A percentile compares a stretch with the other conserved stretches of the same genome.
These are phyloP conservation scores for Talaromyces nanjingensis DNA, from an alignment of 495 filamentous ascomycete species.

Conservation along the genomic window DNA sequence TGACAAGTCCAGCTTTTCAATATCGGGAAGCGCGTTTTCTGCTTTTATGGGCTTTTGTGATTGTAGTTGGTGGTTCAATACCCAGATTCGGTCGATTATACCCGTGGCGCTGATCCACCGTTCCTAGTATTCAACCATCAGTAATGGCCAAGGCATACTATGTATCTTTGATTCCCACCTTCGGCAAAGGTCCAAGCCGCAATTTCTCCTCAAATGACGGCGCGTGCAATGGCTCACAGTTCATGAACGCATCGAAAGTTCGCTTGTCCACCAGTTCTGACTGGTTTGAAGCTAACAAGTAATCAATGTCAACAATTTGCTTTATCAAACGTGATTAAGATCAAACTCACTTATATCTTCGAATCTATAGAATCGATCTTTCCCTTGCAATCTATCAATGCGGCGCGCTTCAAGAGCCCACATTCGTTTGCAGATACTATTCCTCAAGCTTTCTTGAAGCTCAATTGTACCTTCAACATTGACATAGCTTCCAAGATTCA, in stretches of 20 bases:
- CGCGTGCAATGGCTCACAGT: conserved; percentile 32
- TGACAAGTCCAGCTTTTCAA: conserved; percentile 20
- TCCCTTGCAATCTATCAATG: conserved; percentile 34
- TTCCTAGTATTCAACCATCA: conserved; percentile 19
- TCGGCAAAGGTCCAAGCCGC: conserved; percentile 33
- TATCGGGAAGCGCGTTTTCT: conserved; percentile 21
- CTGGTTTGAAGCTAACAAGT: conserved; percentile 22
- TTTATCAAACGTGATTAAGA: not conserved
- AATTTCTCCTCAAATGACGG: conserved; percentile 35
- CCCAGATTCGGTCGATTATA: conserved; percentile 30
- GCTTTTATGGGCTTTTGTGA: conserved; percentile 26
- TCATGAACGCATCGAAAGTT: conserved; percentile 36
- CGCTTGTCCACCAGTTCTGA: conserved; percentile 27
- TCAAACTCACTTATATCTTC: conserved; percentile 30
- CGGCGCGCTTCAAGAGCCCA: conserved; percentile 34
- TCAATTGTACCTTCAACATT: conserved; percentile 36
- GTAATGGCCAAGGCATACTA: not conserved
- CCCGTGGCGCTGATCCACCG: conserved; percentile 32
- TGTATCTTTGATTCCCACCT: conserved; percentile 18
- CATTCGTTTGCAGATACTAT: conserved; percentile 36
- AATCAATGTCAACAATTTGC: not conserved
- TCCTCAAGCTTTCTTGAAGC: conserved; percentile 27
- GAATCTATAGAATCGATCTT: conserved; percentile 26
- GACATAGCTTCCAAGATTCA: conserved; percentile 33
- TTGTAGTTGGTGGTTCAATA: conserved; percentile 24